Evolutionary conservation across 768 basidiomycete genomes (phyloP).

Genomic region (Favolaschia claudopus): DNA sequence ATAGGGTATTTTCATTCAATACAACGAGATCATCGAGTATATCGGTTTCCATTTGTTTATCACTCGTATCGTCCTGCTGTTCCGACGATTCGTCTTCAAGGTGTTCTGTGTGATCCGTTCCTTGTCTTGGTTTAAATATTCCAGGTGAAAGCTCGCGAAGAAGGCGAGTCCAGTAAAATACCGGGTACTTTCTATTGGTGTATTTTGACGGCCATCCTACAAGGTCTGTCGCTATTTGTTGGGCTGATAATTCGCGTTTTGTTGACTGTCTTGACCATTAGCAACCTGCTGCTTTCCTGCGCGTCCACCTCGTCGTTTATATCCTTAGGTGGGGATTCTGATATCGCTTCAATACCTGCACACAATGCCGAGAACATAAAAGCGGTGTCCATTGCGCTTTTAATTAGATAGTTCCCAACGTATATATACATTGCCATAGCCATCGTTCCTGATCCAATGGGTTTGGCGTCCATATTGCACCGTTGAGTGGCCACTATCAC

Average conservation of each 20-base stretch:
- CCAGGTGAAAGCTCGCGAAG: neutral
- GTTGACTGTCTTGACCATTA: conserved; percentile 1
- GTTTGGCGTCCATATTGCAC: conserved; percentile 18
- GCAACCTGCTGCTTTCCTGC: neutral
- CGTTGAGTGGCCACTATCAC: neutral
- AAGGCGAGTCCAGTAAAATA: neutral
- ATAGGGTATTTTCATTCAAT: neutral
- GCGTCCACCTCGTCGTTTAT: conserved; percentile 5
- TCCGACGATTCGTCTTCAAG: too few relatives aligned
- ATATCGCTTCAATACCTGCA: conserved; percentile 8
- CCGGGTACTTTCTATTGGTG: neutral
- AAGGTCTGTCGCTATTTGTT: conserved; percentile 1
- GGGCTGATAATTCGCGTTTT: conserved; percentile 3
- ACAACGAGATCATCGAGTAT: neutral
- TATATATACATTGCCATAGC: conserved; percentile 13
- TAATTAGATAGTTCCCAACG: conserved; percentile 12
- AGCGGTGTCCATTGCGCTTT: conserved; percentile 13
- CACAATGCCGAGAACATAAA: conserved; percentile 18
- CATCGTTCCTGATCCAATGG: conserved; percentile 15
- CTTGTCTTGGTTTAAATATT: too few relatives aligned
- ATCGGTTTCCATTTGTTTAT: too few relatives aligned
- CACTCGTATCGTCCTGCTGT: too few relatives aligned
- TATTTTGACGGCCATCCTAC: neutral
- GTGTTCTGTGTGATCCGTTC: too few relatives aligned
- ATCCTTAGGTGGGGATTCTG: conserved; percentile 6